phyloP scores from a whole-genome alignment of 1,139 yeast species.

The Spathaspora sp. region DNA sequence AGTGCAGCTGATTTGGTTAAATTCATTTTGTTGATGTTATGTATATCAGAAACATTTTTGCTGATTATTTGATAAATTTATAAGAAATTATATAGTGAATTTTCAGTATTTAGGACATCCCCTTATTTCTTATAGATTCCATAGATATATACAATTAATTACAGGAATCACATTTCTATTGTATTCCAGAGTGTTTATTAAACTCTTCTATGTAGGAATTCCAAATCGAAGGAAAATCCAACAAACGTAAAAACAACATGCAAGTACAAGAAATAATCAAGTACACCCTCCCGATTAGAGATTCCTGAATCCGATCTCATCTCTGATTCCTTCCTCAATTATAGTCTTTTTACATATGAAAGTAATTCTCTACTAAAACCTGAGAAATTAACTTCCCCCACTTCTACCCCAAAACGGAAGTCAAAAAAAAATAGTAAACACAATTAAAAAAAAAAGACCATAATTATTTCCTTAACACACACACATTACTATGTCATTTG shows the following conservation, averaged over 20 bases:
- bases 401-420: neutral
- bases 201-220: neutral
- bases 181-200: neutral
- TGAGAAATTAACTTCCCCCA: too few species aligned
- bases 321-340: neutral
- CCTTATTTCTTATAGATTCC: neutral
- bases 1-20: constrained; percentile 12
- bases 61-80: neutral
- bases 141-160: neutral
- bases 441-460: neutral
- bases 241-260: neutral
- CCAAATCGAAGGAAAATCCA: neutral
- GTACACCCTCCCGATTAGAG: neutral
- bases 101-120: neutral
- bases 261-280: neutral
- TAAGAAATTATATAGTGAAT: neutral
- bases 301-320: neutral
- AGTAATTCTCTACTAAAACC: too few species aligned
- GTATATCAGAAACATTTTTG: neutral
- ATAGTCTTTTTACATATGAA: neutral
- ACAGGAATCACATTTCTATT: neutral
- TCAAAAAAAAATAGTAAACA: neutral
- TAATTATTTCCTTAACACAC: neutral
- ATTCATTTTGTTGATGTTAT: constrained; percentile 8
- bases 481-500: constrained; percentile 53